Percentiles rank a stretch among this genome's conserved stretches.
These are phyloP conservation scores for Favolaschia claudopus DNA, from an alignment of 768 basidiomycete species.

Conservation along the genomic window DNA sequence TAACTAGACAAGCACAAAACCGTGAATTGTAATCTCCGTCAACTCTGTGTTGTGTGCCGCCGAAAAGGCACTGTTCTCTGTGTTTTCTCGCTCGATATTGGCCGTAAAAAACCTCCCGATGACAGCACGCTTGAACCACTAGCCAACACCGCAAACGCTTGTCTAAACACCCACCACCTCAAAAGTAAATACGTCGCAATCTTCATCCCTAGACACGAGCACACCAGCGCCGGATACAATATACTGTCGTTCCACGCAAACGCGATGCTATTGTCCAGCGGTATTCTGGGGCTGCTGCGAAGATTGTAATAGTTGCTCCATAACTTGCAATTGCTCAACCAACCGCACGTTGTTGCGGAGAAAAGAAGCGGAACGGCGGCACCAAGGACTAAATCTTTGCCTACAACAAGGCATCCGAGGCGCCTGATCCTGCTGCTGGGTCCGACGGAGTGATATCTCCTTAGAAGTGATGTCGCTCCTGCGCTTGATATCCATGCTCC, in stretches of 20 bases:
- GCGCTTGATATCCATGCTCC: conserved; percentile 1
- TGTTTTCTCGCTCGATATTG: too few relatives aligned
- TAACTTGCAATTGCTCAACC: conserved; percentile 3
- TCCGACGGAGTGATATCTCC: too few relatives aligned
- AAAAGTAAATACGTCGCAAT: neutral
- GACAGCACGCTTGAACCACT: too few relatives aligned
- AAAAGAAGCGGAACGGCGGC: neutral
- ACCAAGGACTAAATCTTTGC: neutral
- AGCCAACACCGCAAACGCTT: conserved; percentile 2
- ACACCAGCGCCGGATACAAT: neutral
- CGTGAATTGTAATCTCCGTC: too few relatives aligned
- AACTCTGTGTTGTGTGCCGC: too few relatives aligned
- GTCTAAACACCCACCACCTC: conserved; percentile 5
- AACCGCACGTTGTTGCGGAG: conserved; percentile 5
- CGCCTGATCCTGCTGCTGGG: neutral
- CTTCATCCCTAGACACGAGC: neutral
- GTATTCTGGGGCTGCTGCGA: neutral
- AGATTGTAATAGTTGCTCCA: conserved; percentile 1
- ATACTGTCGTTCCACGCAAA: conserved; percentile 1
- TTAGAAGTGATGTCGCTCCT: neutral
- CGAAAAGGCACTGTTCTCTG: too few relatives aligned
- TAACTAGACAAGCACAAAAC: too few relatives aligned
- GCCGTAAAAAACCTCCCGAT: too few relatives aligned
- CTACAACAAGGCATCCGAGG: neutral
- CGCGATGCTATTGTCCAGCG: neutral